These are phyloP conservation scores for Babjeviella inositovora DNA, from an alignment of 805 yeast genomes.

Conservation along the genomic window DNA sequence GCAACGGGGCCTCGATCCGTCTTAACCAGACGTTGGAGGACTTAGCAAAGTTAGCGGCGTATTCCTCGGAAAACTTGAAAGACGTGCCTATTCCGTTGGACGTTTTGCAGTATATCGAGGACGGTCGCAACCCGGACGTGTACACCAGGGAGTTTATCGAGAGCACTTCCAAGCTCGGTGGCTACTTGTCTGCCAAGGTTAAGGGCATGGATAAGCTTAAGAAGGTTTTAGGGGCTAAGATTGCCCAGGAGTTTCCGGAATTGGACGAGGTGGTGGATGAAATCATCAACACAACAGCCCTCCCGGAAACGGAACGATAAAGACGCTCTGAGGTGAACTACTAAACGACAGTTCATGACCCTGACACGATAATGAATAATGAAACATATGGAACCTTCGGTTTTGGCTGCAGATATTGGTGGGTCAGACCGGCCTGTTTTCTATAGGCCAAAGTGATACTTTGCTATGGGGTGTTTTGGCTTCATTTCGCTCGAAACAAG, in stretches of 20 bases:
- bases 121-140: conserved; percentile 93
- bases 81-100: conserved; percentile 55
- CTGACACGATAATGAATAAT: no score
- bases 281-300: conserved; percentile 32
- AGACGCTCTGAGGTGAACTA: no score
- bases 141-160: conserved; percentile 95
- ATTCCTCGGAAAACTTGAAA: conserved; percentile 13
- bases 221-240: conserved; percentile 50
- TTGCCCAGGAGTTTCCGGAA: conserved; percentile 70
- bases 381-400: no score
- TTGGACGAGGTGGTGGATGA: conserved; percentile 38
- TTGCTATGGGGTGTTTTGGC: no score
- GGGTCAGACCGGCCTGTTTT: no score
- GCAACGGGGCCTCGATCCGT: conserved; percentile 22
- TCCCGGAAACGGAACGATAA: no score
- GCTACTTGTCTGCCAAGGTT: conserved; percentile 75
- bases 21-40: conserved; percentile 22
- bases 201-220: conserved; percentile 47
- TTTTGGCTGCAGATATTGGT: no score
- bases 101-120: conserved; percentile 83
- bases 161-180: conserved; percentile 80
- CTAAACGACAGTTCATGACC: no score
- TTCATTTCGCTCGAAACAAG: no score
- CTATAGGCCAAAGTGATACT: no score
- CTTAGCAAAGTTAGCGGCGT: conserved; percentile 13